Evolutionary conservation across 768 basidiomycete genomes (phyloP), one percentile per base, ranked within the genome.

Genomic region (Candolleomyces eurysporus): DNA sequence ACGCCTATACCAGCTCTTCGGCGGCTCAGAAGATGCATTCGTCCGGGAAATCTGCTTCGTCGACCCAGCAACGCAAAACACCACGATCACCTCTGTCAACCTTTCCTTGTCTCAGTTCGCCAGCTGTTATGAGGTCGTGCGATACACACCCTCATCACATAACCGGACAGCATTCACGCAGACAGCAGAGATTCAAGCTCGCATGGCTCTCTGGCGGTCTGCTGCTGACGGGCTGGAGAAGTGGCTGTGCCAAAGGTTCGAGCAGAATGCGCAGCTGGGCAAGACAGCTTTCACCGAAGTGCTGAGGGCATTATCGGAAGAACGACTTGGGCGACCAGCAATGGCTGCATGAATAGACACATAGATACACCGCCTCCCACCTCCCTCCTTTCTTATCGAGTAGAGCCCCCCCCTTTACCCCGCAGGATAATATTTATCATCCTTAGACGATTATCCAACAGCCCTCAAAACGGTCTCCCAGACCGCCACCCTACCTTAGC

Each of bases 21-120:
- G 94, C 57, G 94, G 94, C 43, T 93, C 93, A 64, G 92, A 94
- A 76, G 92, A 95, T 68, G 94, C 96, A 10, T 97, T 91, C 70
- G 92, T 97, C 1, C 88, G 96, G 50, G 96, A 98, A 76, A 89
- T 97, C 66, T 93, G 94, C 5, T 96, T 96, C 70, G 82, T 96
- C 42, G 93, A 97, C 74, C 96, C 96, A 1, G 78, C 84, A 61
- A 86, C 82, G 26, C 89, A 91, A 75, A 86, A 82, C 36, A 90
- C 91, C 51, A 90, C 90, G 45, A 91, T 94, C 64, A 92, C 92
- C 40, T 94, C 94, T 31, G 89, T 94, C 75, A 98, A 98, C 77
- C 88, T 98, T 55, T 92, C 92, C 13, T 78, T 97, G 31, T 94
- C 94, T n/a, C 93, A 96, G 76, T 95, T 96, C 68, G 90, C 93